These are phyloP conservation scores for Iberis pinnata DNA, from an alignment of 345 rosid genomes.

Conservation along the genomic window DNA sequence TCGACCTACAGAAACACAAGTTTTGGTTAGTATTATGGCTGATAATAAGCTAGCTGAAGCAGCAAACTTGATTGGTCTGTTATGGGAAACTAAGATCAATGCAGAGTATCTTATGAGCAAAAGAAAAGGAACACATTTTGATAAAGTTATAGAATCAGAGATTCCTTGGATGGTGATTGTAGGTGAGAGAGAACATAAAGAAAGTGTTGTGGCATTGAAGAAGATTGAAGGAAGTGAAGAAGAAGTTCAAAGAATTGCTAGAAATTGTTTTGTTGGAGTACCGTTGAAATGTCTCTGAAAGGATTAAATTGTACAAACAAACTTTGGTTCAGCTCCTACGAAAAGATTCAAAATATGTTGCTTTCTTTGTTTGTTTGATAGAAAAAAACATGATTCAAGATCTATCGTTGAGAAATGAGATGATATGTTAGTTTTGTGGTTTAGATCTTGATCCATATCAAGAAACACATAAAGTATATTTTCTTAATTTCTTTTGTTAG, in stretches of 20 bases:
- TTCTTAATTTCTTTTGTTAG: too few species aligned
- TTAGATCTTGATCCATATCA: too few species aligned
- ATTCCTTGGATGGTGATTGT: constrained; percentile 30
- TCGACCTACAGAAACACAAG: constrained; percentile 54
- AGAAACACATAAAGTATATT: too few species aligned
- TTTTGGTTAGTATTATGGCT: constrained; percentile 40
- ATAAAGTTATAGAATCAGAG: not conserved
- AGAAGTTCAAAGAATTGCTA: not conserved
- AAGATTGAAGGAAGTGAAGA: constrained; percentile 41
- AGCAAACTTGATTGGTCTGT: constrained; percentile 47
- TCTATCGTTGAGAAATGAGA: too few species aligned
- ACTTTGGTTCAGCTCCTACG: too few species aligned
- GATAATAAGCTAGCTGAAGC: constrained; percentile 45
- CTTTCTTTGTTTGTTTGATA: too few species aligned
- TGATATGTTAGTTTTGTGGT: too few species aligned
- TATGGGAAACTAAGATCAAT: constrained; percentile 49
- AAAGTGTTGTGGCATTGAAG: constrained; percentile 45
- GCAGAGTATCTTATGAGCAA: constrained; percentile 38
- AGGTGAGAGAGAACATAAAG: constrained; percentile 46
- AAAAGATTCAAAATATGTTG: too few species aligned
- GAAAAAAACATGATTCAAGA: too few species aligned
- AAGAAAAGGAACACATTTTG: constrained; percentile 1
- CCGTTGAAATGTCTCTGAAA: constrained; percentile 31
- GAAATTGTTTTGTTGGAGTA: constrained; percentile 35
- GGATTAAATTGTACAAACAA: too few species aligned